Percentiles rank a stretch among this genome's conserved stretches.
These are phyloP conservation scores for Cladophialophora yegresii DNA, from an alignment of 2,329 filamentous ascomycete species.

Conservation along the genomic window DNA sequence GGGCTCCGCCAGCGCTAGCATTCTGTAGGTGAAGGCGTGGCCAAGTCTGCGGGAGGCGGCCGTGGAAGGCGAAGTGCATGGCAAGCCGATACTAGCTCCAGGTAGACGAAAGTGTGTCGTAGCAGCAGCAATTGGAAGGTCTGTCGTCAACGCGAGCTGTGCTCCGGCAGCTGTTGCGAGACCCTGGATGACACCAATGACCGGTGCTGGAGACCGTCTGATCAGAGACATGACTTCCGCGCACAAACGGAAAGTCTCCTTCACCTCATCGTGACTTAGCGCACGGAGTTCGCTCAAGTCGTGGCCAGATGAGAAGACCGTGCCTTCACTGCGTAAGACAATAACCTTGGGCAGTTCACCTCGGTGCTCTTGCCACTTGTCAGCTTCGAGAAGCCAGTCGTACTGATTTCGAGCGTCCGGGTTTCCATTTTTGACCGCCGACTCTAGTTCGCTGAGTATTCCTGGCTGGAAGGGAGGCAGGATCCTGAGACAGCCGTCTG, in stretches of 20 bases:
- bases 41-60: slow-evolving; percentile 32
- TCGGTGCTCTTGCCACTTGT: slow-evolving; percentile 33
- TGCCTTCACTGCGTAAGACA: slow-evolving; percentile 34
- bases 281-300: slow-evolving; percentile 33
- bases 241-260: slow-evolving; percentile 36
- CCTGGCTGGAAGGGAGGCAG: slow-evolving; percentile 34
- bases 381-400: slow-evolving; percentile 34
- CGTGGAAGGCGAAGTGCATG: slow-evolving; percentile 35
- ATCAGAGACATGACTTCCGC: slow-evolving; percentile 37
- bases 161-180: slow-evolving; percentile 35
- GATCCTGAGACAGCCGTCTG: slow-evolving; percentile 31
- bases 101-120: slow-evolving; percentile 35
- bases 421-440: slow-evolving; percentile 18
- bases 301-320: slow-evolving; percentile 36
- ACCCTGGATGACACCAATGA: slow-evolving; percentile 35
- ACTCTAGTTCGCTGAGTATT: slow-evolving; percentile 32
- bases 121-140: slow-evolving; percentile 32
- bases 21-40: slow-evolving; percentile 34
- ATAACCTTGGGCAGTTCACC: slow-evolving; percentile 34
- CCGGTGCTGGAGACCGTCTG: slow-evolving; percentile 34
- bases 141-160: slow-evolving; percentile 34
- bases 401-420: slow-evolving; percentile 24
- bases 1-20: slow-evolving; percentile 34
- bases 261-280: slow-evolving; percentile 34
- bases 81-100: slow-evolving; percentile 34